A percentile compares a stretch with the other conserved stretches of the same genome.
These are phyloP conservation scores for Fusarium sp. DNA, from an alignment of 2,329 filamentous ascomycete species.

Conservation along the genomic window DNA sequence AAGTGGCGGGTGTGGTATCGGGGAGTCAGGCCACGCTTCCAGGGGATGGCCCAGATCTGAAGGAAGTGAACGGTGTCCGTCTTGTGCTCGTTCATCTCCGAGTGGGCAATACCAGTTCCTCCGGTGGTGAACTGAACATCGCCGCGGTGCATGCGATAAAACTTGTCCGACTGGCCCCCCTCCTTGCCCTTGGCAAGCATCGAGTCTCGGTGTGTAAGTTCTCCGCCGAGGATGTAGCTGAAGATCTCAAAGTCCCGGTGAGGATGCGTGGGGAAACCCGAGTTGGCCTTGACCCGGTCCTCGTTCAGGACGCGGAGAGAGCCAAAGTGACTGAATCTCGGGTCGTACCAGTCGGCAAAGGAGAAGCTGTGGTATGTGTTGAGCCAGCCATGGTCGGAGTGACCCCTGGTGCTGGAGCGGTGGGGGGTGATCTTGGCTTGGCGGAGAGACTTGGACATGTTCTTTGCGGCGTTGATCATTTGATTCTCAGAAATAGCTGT, in stretches of 20 bases:
- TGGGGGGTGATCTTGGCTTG: conserved; percentile 82
- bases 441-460: conserved; percentile 72
- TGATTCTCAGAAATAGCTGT: conserved; percentile 20
- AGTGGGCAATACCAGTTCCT: conserved; percentile 84
- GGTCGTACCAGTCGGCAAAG: conserved; percentile 80
- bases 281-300: conserved; percentile 80
- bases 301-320: conserved; percentile 88
- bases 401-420: conserved; percentile 77
- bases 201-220: conserved; percentile 88
- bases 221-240: conserved; percentile 85
- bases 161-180: conserved; percentile 70
- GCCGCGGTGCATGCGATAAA: conserved; percentile 78
- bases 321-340: conserved; percentile 76
- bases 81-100: conserved; percentile 82
- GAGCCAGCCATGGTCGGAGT: conserved; percentile 87
- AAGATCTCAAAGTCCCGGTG: conserved; percentile 93
- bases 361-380: conserved; percentile 89
- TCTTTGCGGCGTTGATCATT: conserved; percentile 55
- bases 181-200: conserved; percentile 80
- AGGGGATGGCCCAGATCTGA: conserved; percentile 89
- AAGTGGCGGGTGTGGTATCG: conserved; percentile 83
- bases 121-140: conserved; percentile 93
- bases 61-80: conserved; percentile 83
- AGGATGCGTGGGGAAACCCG: conserved; percentile 86
- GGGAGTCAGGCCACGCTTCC: conserved; percentile 78